Evolutionary conservation across 2,329 filamentous ascomycete genomes (phyloP), one percentile per base, ranked within the genome.

Genomic region (Penicillium sp.): DNA sequence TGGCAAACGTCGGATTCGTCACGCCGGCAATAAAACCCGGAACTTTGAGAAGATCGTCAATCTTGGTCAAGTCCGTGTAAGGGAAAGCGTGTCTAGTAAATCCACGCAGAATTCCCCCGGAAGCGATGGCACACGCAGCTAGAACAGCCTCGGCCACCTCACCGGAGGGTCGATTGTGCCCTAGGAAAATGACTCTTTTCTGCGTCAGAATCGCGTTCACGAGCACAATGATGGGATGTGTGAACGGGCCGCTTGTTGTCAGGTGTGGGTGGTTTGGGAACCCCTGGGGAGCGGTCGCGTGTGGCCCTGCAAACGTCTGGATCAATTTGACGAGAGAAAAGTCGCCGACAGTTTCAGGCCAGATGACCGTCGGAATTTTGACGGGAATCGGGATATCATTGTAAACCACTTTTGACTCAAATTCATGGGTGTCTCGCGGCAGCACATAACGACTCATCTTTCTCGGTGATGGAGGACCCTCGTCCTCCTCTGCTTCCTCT

Each of bases 81-180:
- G 93, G 93, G 65, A 98, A 98, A 0, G 93, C 93, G 70, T 97
- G 89, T 13, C 93, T 82, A 7, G 91, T 95, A 69, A 98, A 98
- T 27, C 93, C 93, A 48, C 90, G 81, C 33, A 98, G 75, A n/a
- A 95, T 76, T 5, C 93, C 91, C 18, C 93, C 93, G 9, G 90
- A 96, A 11, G 87, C 91, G 40, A 98, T 78, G 9, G 93, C 89
- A 68, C 93, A 98, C 1, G 93, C 90, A n/a, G 90, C 93, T 7
- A 98, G 79, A 3, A 98, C 93, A n/a, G 93, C 91, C 72, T 98
- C 91, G 2, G 93, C 93, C 26, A 98, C 93, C 64, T 96, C 90
- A 24, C 90, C 90, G 1, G 93, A 96, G 1, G 93, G 91, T 67
- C 91, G 84, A 63, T 95, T 95, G 73, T 98, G 87, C 3, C 93